phyloP scores from a whole-genome alignment of 164 flowering plant species.

The Echeveria elegans region DNA sequence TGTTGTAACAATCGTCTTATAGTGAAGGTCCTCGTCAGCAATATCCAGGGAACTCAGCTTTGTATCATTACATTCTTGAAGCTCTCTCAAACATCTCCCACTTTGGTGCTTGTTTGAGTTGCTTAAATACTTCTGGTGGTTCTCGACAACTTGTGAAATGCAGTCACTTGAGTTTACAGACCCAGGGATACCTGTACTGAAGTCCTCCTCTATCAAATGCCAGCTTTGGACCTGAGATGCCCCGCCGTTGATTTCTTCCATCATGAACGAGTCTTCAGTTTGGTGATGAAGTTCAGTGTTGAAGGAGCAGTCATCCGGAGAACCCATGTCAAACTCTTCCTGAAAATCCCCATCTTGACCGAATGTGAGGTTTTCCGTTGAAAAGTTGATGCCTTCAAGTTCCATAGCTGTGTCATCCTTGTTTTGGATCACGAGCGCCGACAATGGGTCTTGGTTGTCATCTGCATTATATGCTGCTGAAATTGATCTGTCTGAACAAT shows the following conservation, averaged over 20 bases:
- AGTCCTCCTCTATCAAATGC: constrained; percentile 62
- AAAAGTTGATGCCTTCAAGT: constrained; percentile 19
- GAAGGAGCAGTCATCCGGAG: constrained; percentile 43
- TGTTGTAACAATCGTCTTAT: constrained; percentile 42
- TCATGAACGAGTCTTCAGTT: constrained; percentile 48
- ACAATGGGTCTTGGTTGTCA: constrained; percentile 27
- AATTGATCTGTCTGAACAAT: constrained; percentile 34
- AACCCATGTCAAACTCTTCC: constrained; percentile 24
- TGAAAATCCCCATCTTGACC: constrained; percentile 16
- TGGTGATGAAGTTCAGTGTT: constrained; percentile 39
- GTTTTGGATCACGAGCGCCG: constrained; percentile 23
- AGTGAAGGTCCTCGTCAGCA: constrained; percentile 41
- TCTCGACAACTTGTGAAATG: constrained; percentile 45
- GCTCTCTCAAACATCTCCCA: constrained; percentile 21
- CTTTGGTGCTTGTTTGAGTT: constrained; percentile 22
- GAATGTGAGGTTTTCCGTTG: constrained; percentile 21
- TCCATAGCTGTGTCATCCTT: constrained; percentile 18
- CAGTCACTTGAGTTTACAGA: constrained; percentile 59
- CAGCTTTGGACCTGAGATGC: constrained; percentile 62
- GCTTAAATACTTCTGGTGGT: constrained; percentile 26
- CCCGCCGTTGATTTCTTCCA: constrained; percentile 38
- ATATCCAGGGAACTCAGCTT: constrained; percentile 33
- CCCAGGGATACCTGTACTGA: constrained; percentile 37
- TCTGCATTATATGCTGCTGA: constrained; percentile 24
- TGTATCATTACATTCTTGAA: constrained; percentile 31